Base-by-base conservation (phyloP, 2,329 filamentous ascomycete species). In the Myotisia sp. region DNA sequence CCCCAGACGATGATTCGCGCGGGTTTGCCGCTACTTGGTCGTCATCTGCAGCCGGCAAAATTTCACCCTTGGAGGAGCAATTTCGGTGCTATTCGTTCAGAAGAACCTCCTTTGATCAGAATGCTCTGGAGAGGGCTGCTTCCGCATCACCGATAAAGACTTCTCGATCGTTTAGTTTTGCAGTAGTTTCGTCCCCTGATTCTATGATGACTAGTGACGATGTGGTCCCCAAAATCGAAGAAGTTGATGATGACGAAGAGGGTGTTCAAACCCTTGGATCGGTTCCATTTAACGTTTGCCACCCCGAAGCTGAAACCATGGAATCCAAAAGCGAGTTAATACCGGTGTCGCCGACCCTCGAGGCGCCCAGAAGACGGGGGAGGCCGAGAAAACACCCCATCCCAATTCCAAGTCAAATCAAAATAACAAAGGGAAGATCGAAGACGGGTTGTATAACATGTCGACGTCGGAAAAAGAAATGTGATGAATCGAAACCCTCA, bases 361-460 rank as follows among this genome's bases (percentile, higher is more conserved):
- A 46, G 30, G 49, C 54, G 43, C 56, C 57, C 58, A 67, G 78
- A 48, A 77, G 77, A 46, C 72, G 85, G 49, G 85, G 85, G 21
- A 70, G 85, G 36, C 85, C 85, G 33, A 70, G 84, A 55, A 92
- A 92, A 60, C 75, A 85, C 47, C 79, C 82, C 24, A 61, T 79
- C 12, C 68, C 67, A 16, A 60, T 67, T 5, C 68, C 74, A 1
- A 66, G 70, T 22, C 59, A 73, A 32, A 71, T 69, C 48, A 92
- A 90, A 52, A 60, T 81, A 33, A 75, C 81, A 38, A 92, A 92
- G 53, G 82, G 81, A 13, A 60, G 68, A 34, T 71, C 69, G 31
- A 71, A 73, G 51, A 62, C 58, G 2, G 70, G 70, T 5, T 72
- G 70, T 48, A 67, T 68, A 33, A 74, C 70, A 35, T 74, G 70